Evolutionary conservation across 2,329 filamentous ascomycete species (phyloP), one percentile per base, ranked within the genome.

Genomic region (Dichotomopilus funicola): DNA sequence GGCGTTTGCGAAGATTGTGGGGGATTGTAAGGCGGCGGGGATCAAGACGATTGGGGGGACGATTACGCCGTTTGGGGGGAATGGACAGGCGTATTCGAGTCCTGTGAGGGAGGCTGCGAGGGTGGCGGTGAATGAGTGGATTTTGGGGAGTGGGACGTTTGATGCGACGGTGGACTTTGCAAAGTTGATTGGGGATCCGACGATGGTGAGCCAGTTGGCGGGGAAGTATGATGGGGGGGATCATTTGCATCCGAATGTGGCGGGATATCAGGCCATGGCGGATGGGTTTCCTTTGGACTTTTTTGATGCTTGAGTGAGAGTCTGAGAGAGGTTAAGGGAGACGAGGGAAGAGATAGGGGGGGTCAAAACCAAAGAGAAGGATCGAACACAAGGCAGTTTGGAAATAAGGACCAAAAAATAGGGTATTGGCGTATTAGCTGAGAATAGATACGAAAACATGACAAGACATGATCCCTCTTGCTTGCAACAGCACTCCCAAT

Each of bases 111-210:
- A 88, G 64, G 67, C 71, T 61, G 81, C 81, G 1, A 69, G 85
- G 48, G 72, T 78, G 62, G 71, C 71, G 27, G 72, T 88, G 12
- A 88, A 88, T 63, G 66, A 72, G 8, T 88, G 80, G 73, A 86
- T 87, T 35, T 66, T 83, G 36, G 69, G 65, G 3, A 77, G 73
- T 45, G 79, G 77, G 0, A 71, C 71, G 1, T 87, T 86, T 65
- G 81, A 86, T 61, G 77, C 73, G 0, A 75, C 83, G 3, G 67
- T 86, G 33, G 85, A 88, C 65, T 87, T 88, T 61, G 82, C 85
- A 62, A 71, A 66, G 40, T 68, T 81, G 11, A 62, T 87, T 38
- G 74, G 77, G 9, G 76, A 86, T 65, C 72, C 75, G 11, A 68
- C 68, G 4, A 72, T 75, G 34, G 68, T 70, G 19, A 75, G 73